phyloP scores from a whole-genome alignment of 768 basidiomycete species.

The Strobilomyces echinocephalus region DNA sequence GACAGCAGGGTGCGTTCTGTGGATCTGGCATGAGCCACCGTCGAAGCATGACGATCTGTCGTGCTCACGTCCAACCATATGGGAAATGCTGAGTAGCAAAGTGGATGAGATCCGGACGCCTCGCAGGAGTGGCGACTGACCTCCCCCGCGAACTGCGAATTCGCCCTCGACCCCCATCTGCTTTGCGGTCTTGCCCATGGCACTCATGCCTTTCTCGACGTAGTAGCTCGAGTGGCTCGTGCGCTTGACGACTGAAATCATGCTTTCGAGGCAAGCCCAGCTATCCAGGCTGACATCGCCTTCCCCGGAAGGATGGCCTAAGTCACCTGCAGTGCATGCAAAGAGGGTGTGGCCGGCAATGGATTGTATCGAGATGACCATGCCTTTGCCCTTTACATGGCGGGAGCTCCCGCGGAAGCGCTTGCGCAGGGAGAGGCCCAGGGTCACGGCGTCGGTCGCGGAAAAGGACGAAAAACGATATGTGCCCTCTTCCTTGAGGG shows the following conservation, averaged over 20 bases:
- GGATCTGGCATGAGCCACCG: conserved; percentile 1
- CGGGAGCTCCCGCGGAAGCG: conserved; percentile 72
- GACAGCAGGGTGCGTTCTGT: conserved; percentile 79
- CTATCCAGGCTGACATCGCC: conserved; percentile 79
- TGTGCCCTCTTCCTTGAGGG: conserved; percentile 62
- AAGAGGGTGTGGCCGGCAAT: conserved; percentile 77
- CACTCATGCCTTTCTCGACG: conserved; percentile 82
- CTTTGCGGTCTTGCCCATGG: conserved; percentile 72
- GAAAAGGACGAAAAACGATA: conserved; percentile 73
- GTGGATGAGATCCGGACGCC: conserved; percentile 1
- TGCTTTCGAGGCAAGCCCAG: conserved; percentile 73
- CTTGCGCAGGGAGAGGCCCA: conserved; percentile 76
- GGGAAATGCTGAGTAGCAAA: conserved; percentile 59
- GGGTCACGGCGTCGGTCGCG: conserved; percentile 73
- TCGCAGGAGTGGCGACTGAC: conserved; percentile 39
- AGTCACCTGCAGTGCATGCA: conserved; percentile 78
- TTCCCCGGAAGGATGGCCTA: conserved; percentile 59
- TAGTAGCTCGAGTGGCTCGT: conserved; percentile 85
- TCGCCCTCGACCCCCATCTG: conserved; percentile 69
- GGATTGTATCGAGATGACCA: conserved; percentile 76
- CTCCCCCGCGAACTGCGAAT: conserved; percentile 67
- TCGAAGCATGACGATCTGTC: not conserved
- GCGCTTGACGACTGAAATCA: conserved; percentile 72
- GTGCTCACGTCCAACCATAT: conserved; percentile 71
- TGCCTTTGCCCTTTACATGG: conserved; percentile 72